Evolutionary conservation across 495 filamentous ascomycete species (phyloP).

Genomic region (Penicillium roqueforti): DNA sequence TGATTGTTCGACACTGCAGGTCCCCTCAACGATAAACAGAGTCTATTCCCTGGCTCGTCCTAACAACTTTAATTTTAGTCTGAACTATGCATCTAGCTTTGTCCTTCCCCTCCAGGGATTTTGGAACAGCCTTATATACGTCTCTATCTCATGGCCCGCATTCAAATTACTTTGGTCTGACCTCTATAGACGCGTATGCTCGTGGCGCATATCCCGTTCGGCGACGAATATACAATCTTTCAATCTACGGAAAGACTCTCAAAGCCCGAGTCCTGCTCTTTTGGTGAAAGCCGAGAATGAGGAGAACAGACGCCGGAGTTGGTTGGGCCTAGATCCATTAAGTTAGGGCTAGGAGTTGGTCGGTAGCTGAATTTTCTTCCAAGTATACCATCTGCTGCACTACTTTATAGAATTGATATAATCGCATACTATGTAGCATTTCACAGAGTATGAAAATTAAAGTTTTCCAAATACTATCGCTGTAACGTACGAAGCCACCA

Average conservation of each 20-base stretch:
- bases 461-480: not conserved
- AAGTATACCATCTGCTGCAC: not conserved
- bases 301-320: not conserved
- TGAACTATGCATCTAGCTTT: slow-evolving; percentile 67
- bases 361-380: not conserved
- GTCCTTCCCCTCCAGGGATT: slow-evolving; percentile 84
- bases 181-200: slow-evolving; percentile 5
- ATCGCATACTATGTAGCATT: not conserved
- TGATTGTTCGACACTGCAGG: slow-evolving; percentile 26
- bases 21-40: slow-evolving; percentile 76
- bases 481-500: not conserved
- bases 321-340: not conserved
- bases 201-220: not conserved
- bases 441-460: not conserved
- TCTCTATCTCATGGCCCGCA: slow-evolving; percentile 53
- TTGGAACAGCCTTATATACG: slow-evolving; percentile 81
- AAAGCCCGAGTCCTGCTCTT: not conserved
- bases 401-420: not conserved
- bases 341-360: slow-evolving; percentile 1
- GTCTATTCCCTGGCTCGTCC: slow-evolving; percentile 62
- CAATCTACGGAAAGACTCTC: not conserved
- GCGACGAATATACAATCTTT: not conserved
- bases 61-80: slow-evolving; percentile 48
- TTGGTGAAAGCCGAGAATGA: not conserved
- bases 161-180: slow-evolving; percentile 24